A percentile compares a stretch with the other conserved stretches of the same genome.
Conservation (phyloP, 352 stramenopile species). For the Globisporangium orthogonon region DNA sequence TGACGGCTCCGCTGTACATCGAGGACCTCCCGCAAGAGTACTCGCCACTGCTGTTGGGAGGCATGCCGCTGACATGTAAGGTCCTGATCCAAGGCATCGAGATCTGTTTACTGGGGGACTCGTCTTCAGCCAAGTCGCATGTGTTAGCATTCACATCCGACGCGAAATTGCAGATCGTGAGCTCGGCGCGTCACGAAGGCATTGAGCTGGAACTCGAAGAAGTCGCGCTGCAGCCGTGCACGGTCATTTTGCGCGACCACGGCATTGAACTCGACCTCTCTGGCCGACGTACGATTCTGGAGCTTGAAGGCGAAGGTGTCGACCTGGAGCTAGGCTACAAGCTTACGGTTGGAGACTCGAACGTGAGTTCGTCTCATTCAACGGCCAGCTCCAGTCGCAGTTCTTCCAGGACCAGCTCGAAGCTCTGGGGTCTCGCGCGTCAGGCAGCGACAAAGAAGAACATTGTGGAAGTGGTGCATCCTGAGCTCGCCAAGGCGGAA, state of each 20-base stretch:
- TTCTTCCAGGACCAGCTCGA: constrained; percentile 25
- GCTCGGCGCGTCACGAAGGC: constrained; percentile 54
- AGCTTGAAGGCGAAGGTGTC: constrained; percentile 83
- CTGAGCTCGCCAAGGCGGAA: constrained; percentile 30
- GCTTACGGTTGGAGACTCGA: constrained; percentile 42
- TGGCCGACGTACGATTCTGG: constrained; percentile 69
- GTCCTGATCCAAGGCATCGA: constrained; percentile 54
- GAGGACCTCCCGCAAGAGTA: constrained; percentile 61
- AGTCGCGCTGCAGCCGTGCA: constrained; percentile 75
- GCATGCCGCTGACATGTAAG: constrained; percentile 43
- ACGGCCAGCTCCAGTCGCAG: constrained; percentile 5
- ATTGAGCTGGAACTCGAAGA: constrained; percentile 72
- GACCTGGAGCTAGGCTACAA: constrained; percentile 74
- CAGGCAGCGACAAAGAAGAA: constrained; percentile 45
- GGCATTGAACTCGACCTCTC: constrained; percentile 72
- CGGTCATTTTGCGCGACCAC: constrained; percentile 49
- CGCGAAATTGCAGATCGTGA: constrained; percentile 51
- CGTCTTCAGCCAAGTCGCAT: constrained; percentile 57
- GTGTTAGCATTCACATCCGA: constrained; percentile 81
- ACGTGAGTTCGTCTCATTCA: constrained; percentile 11
- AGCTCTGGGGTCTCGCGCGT: constrained; percentile 56
- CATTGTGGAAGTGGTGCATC: constrained; percentile 54
- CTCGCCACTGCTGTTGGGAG: constrained; percentile 57
- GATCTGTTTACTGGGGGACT: constrained; percentile 78
- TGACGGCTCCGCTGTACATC: constrained; percentile 31